A percentile compares a stretch with the other conserved stretches of the same genome.
Evolutionary conservation across 2,329 filamentous ascomycete species (phyloP).

Genomic region (Elsinoe ampelina): DNA sequence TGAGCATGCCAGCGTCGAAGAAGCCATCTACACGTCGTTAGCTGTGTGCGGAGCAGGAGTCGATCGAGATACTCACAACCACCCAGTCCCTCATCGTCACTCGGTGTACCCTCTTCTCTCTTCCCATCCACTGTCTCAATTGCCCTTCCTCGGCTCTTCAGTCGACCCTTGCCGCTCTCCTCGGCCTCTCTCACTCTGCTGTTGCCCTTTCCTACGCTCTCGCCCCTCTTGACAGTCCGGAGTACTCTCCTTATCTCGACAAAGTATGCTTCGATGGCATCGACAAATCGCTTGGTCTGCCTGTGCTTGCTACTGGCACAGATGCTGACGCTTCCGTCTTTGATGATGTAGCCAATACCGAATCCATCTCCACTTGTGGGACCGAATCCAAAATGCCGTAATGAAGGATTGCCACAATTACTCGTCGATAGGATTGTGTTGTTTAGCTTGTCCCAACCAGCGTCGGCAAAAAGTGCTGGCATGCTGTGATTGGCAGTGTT

Average conservation of each 20-base stretch:
- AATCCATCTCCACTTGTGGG: conserved; percentile 91
- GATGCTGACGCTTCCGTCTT: conserved; percentile 81
- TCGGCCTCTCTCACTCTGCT: conserved; percentile 55
- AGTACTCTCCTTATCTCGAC: conserved; percentile 82
- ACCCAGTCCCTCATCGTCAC: conserved; percentile 81
- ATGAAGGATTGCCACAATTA: conserved; percentile 94
- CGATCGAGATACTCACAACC: conserved; percentile 64
- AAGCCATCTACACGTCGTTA: conserved; percentile 64
- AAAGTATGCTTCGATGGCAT: conserved; percentile 81
- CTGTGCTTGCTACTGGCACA: conserved; percentile 90
- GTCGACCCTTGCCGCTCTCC: conserved; percentile 45
- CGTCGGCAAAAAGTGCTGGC: conserved; percentile 75
- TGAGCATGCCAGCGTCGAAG: conserved; percentile 92
- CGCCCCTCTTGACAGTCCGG: conserved; percentile 54
- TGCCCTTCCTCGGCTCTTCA: conserved; percentile 64
- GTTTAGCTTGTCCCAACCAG: conserved; percentile 91
- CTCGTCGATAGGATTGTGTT: conserved; percentile 90
- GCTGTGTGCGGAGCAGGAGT: conserved; percentile 1
- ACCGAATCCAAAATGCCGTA: conserved; percentile 93
- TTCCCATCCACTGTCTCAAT: conserved; percentile 57
- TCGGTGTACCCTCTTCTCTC: conserved; percentile 50
- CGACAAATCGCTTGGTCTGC: conserved; percentile 83
- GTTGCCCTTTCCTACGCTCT: conserved; percentile 43
- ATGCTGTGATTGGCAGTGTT: conserved; percentile 46
- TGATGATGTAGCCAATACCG: conserved; percentile 98